Percentiles rank a stretch among this genome's conserved stretches.
Conservation (phyloP, 805 yeast genomes). For the Kodamaea kaohsiungensis region DNA sequence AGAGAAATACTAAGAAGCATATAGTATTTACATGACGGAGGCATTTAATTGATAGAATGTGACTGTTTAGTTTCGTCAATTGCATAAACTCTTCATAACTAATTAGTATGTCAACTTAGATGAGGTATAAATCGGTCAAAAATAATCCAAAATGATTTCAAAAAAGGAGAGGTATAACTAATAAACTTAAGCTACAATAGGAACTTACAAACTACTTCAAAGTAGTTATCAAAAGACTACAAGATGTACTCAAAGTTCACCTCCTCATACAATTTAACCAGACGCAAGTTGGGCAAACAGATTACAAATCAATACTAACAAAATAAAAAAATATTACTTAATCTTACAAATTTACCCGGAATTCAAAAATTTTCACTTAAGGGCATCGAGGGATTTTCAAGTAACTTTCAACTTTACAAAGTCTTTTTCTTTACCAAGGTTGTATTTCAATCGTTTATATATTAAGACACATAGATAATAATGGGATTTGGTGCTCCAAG, state of each 20-base stretch:
- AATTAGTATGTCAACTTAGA: not conserved
- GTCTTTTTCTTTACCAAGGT: slow-evolving; percentile 5
- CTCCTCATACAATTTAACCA: slow-evolving; percentile 6
- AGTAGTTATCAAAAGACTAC: not conserved
- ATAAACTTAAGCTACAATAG: no score
- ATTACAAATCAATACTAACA: slow-evolving; percentile 8
- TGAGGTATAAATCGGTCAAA: not conserved
- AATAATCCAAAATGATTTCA: not conserved
- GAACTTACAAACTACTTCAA: no score
- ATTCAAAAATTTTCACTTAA: slow-evolving; percentile 13
- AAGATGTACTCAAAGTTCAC: not conserved
- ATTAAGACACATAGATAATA: slow-evolving; percentile 17
- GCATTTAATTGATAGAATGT: not conserved
- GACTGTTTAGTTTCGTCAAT: not conserved
- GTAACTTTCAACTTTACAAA: slow-evolving; percentile 3
- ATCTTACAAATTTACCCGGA: slow-evolving; percentile 12
- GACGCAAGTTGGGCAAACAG: slow-evolving; percentile 7
- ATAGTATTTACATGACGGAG: not conserved
- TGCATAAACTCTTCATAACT: not conserved
- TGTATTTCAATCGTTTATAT: slow-evolving; percentile 5
- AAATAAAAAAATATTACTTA: slow-evolving; percentile 3
- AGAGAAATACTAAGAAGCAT: not conserved
- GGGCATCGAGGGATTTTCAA: slow-evolving; percentile 7
- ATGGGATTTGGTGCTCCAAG: slow-evolving; percentile 80
- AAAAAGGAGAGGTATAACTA: no score